Evolutionary conservation across 352 stramenopile genomes (phyloP), one percentile per base, ranked within the genome.

Genomic region (Blastocystis sp.): DNA sequence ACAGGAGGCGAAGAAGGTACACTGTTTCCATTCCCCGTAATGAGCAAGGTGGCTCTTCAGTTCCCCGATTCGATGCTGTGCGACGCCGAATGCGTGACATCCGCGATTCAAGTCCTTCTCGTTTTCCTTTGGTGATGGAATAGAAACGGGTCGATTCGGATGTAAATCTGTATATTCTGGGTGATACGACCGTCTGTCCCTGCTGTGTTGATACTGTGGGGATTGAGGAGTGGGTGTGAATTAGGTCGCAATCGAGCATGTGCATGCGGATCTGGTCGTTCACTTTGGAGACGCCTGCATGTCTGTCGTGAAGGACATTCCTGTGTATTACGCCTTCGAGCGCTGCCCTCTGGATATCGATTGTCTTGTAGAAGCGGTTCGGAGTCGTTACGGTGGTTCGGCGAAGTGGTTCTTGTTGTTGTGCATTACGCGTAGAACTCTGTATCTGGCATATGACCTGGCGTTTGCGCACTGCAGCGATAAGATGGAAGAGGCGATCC

Each of bases 151-250:
- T 76, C 7, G 65, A 41, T 43, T n/a, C 41, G 17, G 43, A 41
- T 52, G n/a, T 43, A n/a, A 41, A 76, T 76, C 19, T 76, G 19
- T 76, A 76, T 41, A 76, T 76, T 76, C n/a, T 76, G 11, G 65
- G 65, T 7, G 65, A 76, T 76, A 76, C 65, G 0, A 76, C 14
- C 52, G 65, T 76, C 52, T 76, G 65, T 52, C 65, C 65, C 21
- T 76, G 65, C 52, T 76, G 65, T 76, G 65, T 76, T 19, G 65
- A 76, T 76, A 52, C n/a, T 9, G 65, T 76, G 19, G 14, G 11
- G 19, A 43, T 1, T 11, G 5, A 28, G 41, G 7, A 19, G 7
- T 43, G 23, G 21, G 10, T 76, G 0, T 43, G 19, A 17, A 43
- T 23, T 43, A 76, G 65, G 65, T 76, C 11, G 65, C 65, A 28